Evolutionary conservation across 2,329 filamentous ascomycete genomes (phyloP).

Genomic region (Aspergillus sp.): DNA sequence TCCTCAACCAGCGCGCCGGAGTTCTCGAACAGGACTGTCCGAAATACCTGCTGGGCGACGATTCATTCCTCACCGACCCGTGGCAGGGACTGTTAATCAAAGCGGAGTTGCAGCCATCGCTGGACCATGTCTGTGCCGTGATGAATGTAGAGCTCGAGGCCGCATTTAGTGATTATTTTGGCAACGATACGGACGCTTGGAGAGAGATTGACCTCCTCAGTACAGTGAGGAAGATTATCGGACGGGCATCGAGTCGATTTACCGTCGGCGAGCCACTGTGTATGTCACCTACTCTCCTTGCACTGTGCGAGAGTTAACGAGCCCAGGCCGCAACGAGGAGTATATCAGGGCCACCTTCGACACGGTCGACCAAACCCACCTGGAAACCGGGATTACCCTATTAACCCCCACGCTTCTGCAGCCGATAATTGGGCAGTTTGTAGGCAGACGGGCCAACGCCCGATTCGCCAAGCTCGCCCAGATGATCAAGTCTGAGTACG

Average conservation of each 20-base stretch:
- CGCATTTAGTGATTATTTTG: conserved; percentile 25
- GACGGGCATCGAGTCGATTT: conserved; percentile 27
- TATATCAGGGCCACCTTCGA: background rate
- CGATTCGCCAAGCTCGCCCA: background rate
- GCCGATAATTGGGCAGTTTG: conserved; percentile 30
- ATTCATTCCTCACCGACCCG: conserved; percentile 32
- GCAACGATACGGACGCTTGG: conserved; percentile 24
- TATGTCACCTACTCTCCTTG: conserved; percentile 15
- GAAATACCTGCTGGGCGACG: conserved; percentile 39
- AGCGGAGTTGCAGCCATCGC: conserved; percentile 19
- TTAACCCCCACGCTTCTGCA: conserved; percentile 32
- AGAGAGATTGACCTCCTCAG: conserved; percentile 24
- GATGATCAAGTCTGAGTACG: conserved; percentile 16
- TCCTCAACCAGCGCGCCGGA: conserved; percentile 36
- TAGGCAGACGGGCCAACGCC: conserved; percentile 16
- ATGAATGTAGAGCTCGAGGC: conserved; percentile 25
- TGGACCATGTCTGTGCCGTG: conserved; percentile 9
- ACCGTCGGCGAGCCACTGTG: conserved; percentile 32
- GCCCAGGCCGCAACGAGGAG: conserved; percentile 5
- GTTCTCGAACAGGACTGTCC: conserved; percentile 31
- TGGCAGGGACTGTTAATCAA: conserved; percentile 30
- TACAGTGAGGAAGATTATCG: conserved; percentile 25
- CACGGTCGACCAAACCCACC: background rate
- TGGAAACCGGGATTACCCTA: conserved; percentile 32
- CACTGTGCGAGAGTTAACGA: background rate